Conservation (phyloP, 1,139 yeast genomes). For the Protomyces inouyei region DNA sequence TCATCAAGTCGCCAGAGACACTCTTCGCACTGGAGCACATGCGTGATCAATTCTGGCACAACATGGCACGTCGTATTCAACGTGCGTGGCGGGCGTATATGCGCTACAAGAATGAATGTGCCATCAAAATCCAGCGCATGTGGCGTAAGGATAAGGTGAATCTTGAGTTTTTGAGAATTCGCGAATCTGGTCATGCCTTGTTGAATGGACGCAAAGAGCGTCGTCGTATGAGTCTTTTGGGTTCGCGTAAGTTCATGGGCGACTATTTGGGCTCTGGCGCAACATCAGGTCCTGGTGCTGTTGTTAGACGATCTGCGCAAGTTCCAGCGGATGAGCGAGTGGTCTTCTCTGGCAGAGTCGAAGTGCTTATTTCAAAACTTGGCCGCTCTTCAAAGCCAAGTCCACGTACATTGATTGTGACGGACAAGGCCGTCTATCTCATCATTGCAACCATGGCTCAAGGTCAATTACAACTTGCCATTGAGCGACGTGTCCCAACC, state of each 20-base stretch:
- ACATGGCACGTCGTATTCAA: constrained; percentile 96
- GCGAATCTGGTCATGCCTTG: constrained; percentile 74
- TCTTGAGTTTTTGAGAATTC: constrained; percentile 66
- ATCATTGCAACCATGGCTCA: constrained; percentile 69
- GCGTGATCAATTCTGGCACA: constrained; percentile 97
- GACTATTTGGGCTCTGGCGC: constrained; percentile 84
- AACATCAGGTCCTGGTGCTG: constrained; percentile 64
- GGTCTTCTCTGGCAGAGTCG: constrained; percentile 78
- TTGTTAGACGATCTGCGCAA: constrained; percentile 57
- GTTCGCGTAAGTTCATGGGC: constrained; percentile 88
- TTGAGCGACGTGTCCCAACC: constrained; percentile 62
- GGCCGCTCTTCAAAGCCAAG: constrained; percentile 86
- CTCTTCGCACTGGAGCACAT: constrained; percentile 90
- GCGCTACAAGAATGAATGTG: constrained; percentile 80
- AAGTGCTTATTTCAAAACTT: constrained; percentile 73
- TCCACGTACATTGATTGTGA: constrained; percentile 63
- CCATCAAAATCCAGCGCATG: constrained; percentile 73
- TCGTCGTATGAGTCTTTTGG: constrained; percentile 78
- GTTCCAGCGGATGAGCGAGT: constrained; percentile 55
- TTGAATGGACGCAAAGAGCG: constrained; percentile 80
- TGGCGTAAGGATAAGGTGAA: constrained; percentile 81
- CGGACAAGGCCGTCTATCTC: constrained; percentile 50
- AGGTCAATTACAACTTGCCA: constrained; percentile 60
- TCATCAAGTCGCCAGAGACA: constrained; percentile 95
- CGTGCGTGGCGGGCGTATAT: constrained; percentile 90